phyloP scores from a whole-genome alignment of 768 basidiomycete genomes.

The Phaeotremella fagi region DNA sequence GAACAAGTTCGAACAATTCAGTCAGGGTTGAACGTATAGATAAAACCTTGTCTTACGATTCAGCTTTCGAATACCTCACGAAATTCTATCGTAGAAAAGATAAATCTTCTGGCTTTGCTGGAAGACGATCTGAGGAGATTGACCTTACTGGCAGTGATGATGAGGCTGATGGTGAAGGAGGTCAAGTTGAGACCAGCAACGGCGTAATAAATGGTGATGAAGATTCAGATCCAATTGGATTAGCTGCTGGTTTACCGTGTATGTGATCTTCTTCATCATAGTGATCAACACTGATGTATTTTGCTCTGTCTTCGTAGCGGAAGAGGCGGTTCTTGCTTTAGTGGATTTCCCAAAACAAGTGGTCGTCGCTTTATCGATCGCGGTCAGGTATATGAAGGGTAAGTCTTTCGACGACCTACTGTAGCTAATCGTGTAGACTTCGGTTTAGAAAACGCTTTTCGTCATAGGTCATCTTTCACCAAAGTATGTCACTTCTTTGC shows the following conservation, averaged over 20 bases:
- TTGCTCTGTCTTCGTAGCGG: slow-evolving; percentile 16
- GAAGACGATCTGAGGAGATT: slow-evolving; percentile 1
- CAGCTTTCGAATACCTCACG: slow-evolving; percentile 58
- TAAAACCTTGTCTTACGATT: slow-evolving; percentile 57
- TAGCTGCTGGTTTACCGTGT: slow-evolving; percentile 30
- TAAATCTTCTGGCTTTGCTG: too few relatives aligned
- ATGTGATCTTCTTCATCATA: background rate
- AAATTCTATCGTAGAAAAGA: slow-evolving; percentile 20
- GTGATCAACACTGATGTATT: slow-evolving; percentile 6
- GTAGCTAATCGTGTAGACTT: slow-evolving; percentile 52
- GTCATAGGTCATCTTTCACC: slow-evolving; percentile 71
- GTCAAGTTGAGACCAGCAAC: background rate
- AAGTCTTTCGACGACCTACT: too few relatives aligned
- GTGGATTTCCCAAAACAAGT: slow-evolving; percentile 45
- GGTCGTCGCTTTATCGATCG: slow-evolving; percentile 34
- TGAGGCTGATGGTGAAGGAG: slow-evolving; percentile 14
- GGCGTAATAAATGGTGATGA: slow-evolving; percentile 1
- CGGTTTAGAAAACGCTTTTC: slow-evolving; percentile 69
- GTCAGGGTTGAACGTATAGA: slow-evolving; percentile 63
- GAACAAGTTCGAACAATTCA: slow-evolving; percentile 15
- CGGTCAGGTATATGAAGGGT: slow-evolving; percentile 45
- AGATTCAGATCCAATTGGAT: slow-evolving; percentile 9
- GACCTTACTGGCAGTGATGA: slow-evolving; percentile 15
- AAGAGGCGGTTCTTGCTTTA: slow-evolving; percentile 30
- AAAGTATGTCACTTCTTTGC: slow-evolving; percentile 15